These are phyloP conservation scores for Colletotrichum simmondsii DNA, from an alignment of 2,329 filamentous ascomycete species.

Conservation along the genomic window DNA sequence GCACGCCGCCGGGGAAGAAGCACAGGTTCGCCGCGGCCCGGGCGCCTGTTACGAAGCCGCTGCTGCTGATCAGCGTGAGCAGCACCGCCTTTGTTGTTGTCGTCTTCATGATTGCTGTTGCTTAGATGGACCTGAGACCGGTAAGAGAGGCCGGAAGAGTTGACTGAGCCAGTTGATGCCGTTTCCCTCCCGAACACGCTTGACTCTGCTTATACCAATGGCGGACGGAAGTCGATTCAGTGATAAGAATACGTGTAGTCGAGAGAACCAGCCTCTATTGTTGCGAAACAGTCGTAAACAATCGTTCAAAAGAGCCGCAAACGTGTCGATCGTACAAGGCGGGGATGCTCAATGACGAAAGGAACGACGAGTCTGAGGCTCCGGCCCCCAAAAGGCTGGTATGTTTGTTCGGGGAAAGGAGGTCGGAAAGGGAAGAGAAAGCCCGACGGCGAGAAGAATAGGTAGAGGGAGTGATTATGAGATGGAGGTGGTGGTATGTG, in stretches of 20 bases:
- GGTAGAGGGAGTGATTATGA: not conserved
- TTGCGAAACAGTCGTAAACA: not conserved
- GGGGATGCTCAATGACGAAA: not conserved
- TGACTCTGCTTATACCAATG: not conserved
- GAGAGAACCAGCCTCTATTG: conserved; percentile 29
- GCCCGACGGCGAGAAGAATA: not conserved
- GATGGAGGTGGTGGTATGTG: not conserved
- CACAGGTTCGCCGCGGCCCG: conserved; percentile 26
- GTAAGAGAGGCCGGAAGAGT: too few species aligned
- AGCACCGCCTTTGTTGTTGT: conserved; percentile 12
- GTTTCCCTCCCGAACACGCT: not conserved
- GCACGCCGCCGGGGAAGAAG: conserved; percentile 32
- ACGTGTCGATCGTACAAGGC: not conserved
- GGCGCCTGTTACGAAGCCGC: not conserved
- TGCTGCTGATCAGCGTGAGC: conserved; percentile 14
- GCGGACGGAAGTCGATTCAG: too few species aligned
- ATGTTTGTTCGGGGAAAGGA: not conserved
- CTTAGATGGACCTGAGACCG: not conserved
- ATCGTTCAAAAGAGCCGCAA: not conserved
- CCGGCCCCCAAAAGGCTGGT: not conserved
- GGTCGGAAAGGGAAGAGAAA: not conserved
- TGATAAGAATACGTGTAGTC: not conserved
- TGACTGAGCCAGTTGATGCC: too few species aligned
- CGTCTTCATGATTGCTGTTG: not conserved
- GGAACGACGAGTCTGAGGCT: not conserved